These are phyloP conservation scores for Mortierella alpina DNA, from an alignment of 192 early-diverging fungal species.

Conservation along the genomic window DNA sequence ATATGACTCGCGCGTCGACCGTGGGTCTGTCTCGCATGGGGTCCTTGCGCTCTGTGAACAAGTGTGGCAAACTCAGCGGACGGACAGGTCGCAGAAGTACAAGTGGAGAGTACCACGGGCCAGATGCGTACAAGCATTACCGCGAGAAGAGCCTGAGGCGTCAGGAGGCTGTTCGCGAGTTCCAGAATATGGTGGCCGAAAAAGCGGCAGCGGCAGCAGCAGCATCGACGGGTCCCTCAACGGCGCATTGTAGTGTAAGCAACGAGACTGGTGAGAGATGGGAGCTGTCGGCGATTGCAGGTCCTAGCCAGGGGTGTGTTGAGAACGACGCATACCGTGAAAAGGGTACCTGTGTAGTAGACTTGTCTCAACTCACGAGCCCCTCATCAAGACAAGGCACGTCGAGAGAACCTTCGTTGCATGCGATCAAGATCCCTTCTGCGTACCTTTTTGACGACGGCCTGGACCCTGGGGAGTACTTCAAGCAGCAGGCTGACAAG, in stretches of 20 bases:
- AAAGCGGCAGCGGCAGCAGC: neutral
- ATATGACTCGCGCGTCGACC: conserved; percentile 1
- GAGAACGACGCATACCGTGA: no score
- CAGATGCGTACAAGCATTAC: neutral
- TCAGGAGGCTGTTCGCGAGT: conserved; percentile 4
- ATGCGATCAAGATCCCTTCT: neutral
- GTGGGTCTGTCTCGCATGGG: neutral
- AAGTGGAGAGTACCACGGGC: neutral
- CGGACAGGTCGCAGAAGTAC: neutral
- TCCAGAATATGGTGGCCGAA: neutral
- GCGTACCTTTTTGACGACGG: neutral
- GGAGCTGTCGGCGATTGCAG: no score
- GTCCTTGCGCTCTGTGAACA: neutral
- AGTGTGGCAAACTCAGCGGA: no score
- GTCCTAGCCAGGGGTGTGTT: no score
- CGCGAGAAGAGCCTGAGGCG: conserved; percentile 7
- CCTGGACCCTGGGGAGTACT: neutral
- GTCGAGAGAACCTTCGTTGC: neutral
- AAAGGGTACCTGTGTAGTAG: no score
- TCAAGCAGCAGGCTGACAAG: neutral
- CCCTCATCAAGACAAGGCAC: neutral
- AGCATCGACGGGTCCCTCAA: neutral
- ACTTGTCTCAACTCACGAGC: neutral
- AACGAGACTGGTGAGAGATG: neutral
- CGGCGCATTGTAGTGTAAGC: neutral